Percentiles rank a stretch among this genome's conserved stretches.
phyloP scores from a whole-genome alignment of 2,329 filamentous ascomycete species.

The Colletotrichum magnum region DNA sequence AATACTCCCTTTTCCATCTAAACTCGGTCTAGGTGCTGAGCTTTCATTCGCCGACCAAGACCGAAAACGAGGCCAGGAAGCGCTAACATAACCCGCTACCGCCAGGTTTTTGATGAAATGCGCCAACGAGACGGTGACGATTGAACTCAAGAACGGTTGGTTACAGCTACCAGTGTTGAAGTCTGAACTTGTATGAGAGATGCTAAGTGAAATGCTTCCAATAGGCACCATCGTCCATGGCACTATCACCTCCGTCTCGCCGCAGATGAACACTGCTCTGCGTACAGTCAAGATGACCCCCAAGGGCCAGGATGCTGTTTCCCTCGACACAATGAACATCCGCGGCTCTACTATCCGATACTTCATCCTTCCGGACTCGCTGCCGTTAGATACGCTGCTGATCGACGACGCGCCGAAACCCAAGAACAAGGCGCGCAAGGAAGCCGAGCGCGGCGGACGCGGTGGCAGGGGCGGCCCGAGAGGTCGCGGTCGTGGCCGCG shows the following conservation, averaged over 20 bases:
- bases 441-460: slow-evolving; percentile 75
- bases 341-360: slow-evolving; percentile 97
- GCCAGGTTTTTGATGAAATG: slow-evolving; percentile 98
- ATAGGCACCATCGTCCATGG: slow-evolving; percentile 94
- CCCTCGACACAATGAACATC: slow-evolving; percentile 95
- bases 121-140: slow-evolving; percentile 97
- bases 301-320: slow-evolving; percentile 87
- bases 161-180: slow-evolving; percentile 12
- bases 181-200: background rate
- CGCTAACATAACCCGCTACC: slow-evolving; percentile 47
- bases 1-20: slow-evolving; percentile 44
- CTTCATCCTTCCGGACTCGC: slow-evolving; percentile 94
- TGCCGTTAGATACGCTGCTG: slow-evolving; percentile 94
- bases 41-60: slow-evolving; percentile 15
- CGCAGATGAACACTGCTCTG: slow-evolving; percentile 98
- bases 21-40: slow-evolving; percentile 44
- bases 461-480: slow-evolving; percentile 65
- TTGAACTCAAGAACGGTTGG: slow-evolving; percentile 97
- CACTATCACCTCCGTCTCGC: slow-evolving; percentile 96
- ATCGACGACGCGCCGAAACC: slow-evolving; percentile 98
- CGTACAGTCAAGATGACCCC: slow-evolving; percentile 97
- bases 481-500: slow-evolving; percentile 67
- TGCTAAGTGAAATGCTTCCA: slow-evolving; percentile 15
- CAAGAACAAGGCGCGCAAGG: slow-evolving; percentile 99
- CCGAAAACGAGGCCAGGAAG: slow-evolving; percentile 21